Evolutionary conservation across 352 stramenopile genomes (phyloP).

Genomic region (Globisporangium spinosum): DNA sequence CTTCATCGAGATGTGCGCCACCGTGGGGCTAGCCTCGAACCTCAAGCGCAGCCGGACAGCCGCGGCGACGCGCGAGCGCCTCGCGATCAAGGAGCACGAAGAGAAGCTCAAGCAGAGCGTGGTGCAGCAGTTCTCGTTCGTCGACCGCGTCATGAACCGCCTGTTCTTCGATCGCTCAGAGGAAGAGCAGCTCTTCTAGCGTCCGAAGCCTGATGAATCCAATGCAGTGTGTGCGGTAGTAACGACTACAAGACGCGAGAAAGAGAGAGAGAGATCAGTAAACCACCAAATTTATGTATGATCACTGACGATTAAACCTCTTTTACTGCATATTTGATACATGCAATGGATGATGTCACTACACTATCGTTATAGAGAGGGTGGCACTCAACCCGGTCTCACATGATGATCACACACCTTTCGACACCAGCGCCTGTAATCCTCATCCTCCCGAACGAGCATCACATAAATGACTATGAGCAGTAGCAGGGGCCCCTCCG

Average conservation of each 20-base stretch:
- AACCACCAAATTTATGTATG: too few relatives aligned
- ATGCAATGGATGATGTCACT: neutral
- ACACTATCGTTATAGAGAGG: too few relatives aligned
- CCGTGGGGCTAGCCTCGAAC: constrained; percentile 92
- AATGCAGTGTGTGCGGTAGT: too few relatives aligned
- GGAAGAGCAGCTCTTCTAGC: constrained; percentile 73
- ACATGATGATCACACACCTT: too few relatives aligned
- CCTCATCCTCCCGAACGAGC: neutral
- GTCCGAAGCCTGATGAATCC: too few relatives aligned
- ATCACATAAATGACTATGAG: too few relatives aligned
- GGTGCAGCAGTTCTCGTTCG: constrained; percentile 44
- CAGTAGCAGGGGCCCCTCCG: neutral
- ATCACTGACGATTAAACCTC: neutral
- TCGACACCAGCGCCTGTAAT: neutral
- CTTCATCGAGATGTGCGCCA: constrained; percentile 94
- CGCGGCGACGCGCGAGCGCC: constrained; percentile 55
- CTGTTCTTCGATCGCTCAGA: constrained; percentile 81
- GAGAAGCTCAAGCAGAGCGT: constrained; percentile 52
- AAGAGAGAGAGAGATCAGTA: too few relatives aligned
- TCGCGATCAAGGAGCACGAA: constrained; percentile 61
- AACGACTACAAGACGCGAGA: too few relatives aligned
- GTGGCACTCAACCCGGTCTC: too few relatives aligned
- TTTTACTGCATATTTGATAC: neutral
- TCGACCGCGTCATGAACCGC: constrained; percentile 54
- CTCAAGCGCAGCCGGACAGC: constrained; percentile 93